Conservation (phyloP, 2,329 filamentous ascomycete species). For the Hypoxylon sp. region DNA sequence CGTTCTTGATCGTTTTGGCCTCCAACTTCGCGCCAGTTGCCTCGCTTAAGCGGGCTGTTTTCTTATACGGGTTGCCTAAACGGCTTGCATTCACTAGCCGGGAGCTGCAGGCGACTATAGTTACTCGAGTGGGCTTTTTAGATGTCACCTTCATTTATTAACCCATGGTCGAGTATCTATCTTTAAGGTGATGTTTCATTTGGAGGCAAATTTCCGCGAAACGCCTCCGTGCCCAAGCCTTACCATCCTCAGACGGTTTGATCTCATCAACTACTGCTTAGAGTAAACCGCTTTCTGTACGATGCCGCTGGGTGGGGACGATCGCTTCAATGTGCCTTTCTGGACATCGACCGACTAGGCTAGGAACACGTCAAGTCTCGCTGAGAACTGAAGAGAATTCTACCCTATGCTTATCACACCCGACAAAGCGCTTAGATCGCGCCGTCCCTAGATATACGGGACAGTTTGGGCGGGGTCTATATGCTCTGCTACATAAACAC, state of each 20-base stretch:
- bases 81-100: constrained; percentile 2
- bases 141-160: constrained; percentile 3
- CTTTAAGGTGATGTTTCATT: not conserved
- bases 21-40: not conserved
- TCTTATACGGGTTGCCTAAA: not conserved
- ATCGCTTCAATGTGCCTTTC: not conserved
- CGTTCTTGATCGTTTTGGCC: not conserved
- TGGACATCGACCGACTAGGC: not conserved
- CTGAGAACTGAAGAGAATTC: not conserved
- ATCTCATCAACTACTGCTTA: not conserved
- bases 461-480: not conserved
- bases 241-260: not conserved
- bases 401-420: not conserved
- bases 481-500: not conserved
- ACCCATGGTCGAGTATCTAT: not conserved
- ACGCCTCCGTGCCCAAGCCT: constrained; percentile 5
- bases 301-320: not conserved
- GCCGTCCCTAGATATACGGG: not conserved
- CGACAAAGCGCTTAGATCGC: not conserved
- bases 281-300: constrained; percentile 1
- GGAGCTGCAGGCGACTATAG: not conserved
- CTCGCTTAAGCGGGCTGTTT: not conserved
- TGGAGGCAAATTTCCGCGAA: not conserved
- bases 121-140: not conserved
- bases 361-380: not conserved